Percentiles rank a stretch among this genome's conserved stretches.
phyloP scores from a whole-genome alignment of 2,329 filamentous ascomycete species.

The Aspergillus niger region DNA sequence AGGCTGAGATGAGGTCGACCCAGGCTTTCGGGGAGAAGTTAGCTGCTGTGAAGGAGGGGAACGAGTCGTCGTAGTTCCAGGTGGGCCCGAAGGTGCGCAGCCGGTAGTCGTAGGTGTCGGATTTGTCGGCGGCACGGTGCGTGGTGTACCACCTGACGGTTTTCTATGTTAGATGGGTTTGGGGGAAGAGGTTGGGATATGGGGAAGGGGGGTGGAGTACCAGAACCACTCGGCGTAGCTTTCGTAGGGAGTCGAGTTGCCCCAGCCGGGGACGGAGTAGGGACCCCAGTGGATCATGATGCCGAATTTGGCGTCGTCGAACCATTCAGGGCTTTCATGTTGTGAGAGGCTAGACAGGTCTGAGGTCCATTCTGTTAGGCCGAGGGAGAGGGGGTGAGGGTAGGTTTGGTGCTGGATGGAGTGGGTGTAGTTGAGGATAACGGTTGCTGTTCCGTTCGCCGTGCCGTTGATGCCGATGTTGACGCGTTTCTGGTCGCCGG shows the following conservation, averaged over 20 bases:
- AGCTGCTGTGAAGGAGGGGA: slow-evolving; percentile 55
- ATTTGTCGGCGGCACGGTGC: slow-evolving; percentile 44
- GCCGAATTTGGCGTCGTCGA: slow-evolving; percentile 57
- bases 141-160: slow-evolving; percentile 51
- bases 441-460: not conserved
- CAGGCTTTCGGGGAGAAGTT: slow-evolving; percentile 55
- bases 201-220: not conserved
- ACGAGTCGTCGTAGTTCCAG: slow-evolving; percentile 59
- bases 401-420: not conserved
- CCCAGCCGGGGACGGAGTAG: slow-evolving; percentile 60
- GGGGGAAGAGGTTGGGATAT: no score
- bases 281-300: slow-evolving; percentile 65
- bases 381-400: not conserved
- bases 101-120: slow-evolving; percentile 52
- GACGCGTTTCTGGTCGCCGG: slow-evolving; percentile 4
- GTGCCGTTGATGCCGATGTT: not conserved
- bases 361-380: not conserved
- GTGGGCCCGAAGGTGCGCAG: slow-evolving; percentile 54
- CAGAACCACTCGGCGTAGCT: slow-evolving; percentile 43
- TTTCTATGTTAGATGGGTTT: slow-evolving; percentile 1
- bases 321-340: slow-evolving; percentile 40
- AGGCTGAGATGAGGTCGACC: slow-evolving; percentile 56
- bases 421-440: not conserved
- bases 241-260: slow-evolving; percentile 43
- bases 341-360: not conserved